Conservation (phyloP, 192 early-diverging fungal genomes). For the Entomortierella chlamydospora region DNA sequence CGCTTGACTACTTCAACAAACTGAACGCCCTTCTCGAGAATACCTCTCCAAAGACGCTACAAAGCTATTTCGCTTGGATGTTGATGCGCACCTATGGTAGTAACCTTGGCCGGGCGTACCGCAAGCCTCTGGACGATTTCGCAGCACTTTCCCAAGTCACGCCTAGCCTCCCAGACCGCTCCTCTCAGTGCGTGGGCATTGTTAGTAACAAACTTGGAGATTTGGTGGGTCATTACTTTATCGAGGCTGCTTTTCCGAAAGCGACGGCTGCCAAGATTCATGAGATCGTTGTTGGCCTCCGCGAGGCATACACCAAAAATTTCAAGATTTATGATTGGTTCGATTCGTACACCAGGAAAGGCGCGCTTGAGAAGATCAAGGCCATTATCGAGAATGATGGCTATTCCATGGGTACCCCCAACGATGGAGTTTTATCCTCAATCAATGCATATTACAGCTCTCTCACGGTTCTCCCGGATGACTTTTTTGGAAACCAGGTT, state of each 20-base stretch:
- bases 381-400: constrained; percentile 61
- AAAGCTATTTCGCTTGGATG: constrained; percentile 66
- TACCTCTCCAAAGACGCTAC: constrained; percentile 24
- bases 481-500: constrained; percentile 60
- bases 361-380: constrained; percentile 57
- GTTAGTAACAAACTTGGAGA: constrained; percentile 48
- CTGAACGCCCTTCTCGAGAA: constrained; percentile 18
- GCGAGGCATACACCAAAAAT: constrained; percentile 46
- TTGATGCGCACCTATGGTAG: constrained; percentile 47
- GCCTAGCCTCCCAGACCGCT: constrained; percentile 16
- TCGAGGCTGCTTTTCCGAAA: constrained; percentile 51
- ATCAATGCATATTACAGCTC: constrained; percentile 55
- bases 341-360: constrained; percentile 54
- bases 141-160: constrained; percentile 1
- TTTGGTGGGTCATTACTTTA: constrained; percentile 61
- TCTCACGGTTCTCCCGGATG: constrained; percentile 28
- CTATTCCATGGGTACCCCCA: constrained; percentile 50
- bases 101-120: constrained; percentile 48
- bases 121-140: constrained; percentile 41
- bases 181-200: constrained; percentile 38
- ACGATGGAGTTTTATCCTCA: constrained; percentile 54
- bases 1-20: constrained; percentile 38
- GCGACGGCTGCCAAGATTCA: constrained; percentile 50
- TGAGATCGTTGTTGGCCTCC: constrained; percentile 55
- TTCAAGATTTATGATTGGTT: constrained; percentile 60